These are phyloP conservation scores for Amphirosellinia nigrospora DNA, from an alignment of 495 filamentous ascomycete genomes.

Conservation along the genomic window DNA sequence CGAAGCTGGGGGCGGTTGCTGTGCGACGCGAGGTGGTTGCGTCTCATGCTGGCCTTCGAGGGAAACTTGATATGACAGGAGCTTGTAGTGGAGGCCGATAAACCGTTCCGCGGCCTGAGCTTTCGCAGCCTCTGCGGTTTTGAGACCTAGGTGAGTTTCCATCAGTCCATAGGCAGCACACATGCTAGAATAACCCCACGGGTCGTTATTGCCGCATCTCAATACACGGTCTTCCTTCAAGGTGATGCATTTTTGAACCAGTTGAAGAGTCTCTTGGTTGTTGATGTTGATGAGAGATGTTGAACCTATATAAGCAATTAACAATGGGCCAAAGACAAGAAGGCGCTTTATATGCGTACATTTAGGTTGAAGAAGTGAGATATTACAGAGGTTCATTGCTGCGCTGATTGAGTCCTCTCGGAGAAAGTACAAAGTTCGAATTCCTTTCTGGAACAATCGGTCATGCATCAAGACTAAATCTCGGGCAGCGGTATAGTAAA, in stretches of 20 bases:
- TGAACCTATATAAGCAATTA: conserved; percentile 36
- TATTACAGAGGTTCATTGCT: conserved; percentile 47
- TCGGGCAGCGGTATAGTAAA: conserved; percentile 44
- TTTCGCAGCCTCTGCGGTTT: conserved; percentile 39
- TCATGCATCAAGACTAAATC: conserved; percentile 44
- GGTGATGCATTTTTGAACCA: conserved; percentile 42
- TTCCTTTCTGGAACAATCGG: conserved; percentile 37
- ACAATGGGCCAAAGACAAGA: neutral
- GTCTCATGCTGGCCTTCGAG: conserved; percentile 33
- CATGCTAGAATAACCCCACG: conserved; percentile 45
- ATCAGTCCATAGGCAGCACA: conserved; percentile 41
- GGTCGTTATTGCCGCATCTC: conserved; percentile 41
- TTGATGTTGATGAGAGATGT: conserved; percentile 38
- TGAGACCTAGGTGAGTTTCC: conserved; percentile 43
- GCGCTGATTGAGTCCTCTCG: conserved; percentile 43
- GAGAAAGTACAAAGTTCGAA: conserved; percentile 40
- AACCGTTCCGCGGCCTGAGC: conserved; percentile 39
- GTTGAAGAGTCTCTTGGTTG: conserved; percentile 37
- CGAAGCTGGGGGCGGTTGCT: conserved; percentile 30
- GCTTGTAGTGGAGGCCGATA: conserved; percentile 41
- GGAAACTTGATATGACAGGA: conserved; percentile 51
- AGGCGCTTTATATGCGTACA: conserved; percentile 29
- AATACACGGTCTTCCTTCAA: conserved; percentile 43
- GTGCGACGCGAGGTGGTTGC: conserved; percentile 23
- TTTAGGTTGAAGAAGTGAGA: conserved; percentile 57